Base-by-base conservation (phyloP, 306 rosid species). In the Cucurbita moschata region DNA sequence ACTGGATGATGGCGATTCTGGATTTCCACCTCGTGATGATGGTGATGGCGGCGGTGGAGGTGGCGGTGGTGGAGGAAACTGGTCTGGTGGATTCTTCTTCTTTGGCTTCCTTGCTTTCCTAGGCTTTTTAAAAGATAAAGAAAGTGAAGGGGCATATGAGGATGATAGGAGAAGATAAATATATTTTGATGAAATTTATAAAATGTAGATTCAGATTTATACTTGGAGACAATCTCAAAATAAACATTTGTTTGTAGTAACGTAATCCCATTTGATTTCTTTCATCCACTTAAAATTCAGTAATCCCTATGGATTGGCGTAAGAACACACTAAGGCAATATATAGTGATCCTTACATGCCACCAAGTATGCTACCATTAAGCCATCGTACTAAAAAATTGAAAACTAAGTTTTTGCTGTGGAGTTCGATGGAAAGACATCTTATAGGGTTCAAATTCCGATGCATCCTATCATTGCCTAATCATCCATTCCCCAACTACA, bases 61-160 rank as follows among this genome's bases (percentile, higher is more conserved):
- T 1, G 99, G 96, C 0, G 97, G 99, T 3, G 97, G 99, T 0
- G 97, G 99, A 21, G 99, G 99, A 79, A 88, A 88, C 76, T 94
- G 90, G 89, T 89, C 96, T 0, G 97, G 99, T 26, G 99, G 99
- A 35, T 95, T 95, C 77, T 90, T 90, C 88, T 91, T 95, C 79
- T 95, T 95, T 35, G 97, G 99, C 8, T 95, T 95, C 83, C 97
- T 95, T 61, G 92, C 96, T 61, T 91, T 95, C 78, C 85, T 95
- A 44, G 96, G 99, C 73, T 84, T 95, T 77, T 23, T 95, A 65
- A 95, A 89, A 82, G 99, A 95, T 76, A 91, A 80, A 83, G 99
- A 95, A 84, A 75, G 80, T 7, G 99, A 95, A 49, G 92, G 84
- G 5, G 23, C 85, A 1, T 87, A 93, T 79, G 64, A 79, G 44